Evolutionary conservation across 306 rosid species (phyloP).

Genomic region (Inga leiocalycina): DNA sequence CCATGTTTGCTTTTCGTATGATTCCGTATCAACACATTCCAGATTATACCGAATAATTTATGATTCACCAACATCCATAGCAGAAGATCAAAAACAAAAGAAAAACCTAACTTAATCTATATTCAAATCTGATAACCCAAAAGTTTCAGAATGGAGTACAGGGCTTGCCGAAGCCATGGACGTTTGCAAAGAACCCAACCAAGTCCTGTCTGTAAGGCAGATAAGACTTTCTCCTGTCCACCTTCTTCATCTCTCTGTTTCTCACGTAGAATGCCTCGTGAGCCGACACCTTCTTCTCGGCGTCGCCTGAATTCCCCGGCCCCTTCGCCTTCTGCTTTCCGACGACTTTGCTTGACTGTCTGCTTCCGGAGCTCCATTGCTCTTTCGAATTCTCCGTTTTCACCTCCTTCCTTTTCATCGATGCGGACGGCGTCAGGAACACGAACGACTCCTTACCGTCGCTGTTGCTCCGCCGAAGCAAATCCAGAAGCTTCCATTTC

Average conservation of each 20-base stretch:
- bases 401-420: slow-evolving; percentile 28
- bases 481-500: slow-evolving; percentile 54
- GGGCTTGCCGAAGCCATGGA: slow-evolving; percentile 35
- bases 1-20: background rate
- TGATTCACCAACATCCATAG: background rate
- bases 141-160: background rate
- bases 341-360: background rate
- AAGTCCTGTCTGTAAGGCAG: slow-evolving; percentile 63
- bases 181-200: slow-evolving; percentile 53
- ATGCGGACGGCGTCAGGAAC: slow-evolving; percentile 47
- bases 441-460: slow-evolving; percentile 54
- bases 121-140: no score
- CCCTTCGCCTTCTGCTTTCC: slow-evolving; percentile 24
- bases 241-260: slow-evolving; percentile 45
- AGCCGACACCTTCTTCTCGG: slow-evolving; percentile 40
- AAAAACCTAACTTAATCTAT: background rate
- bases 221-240: slow-evolving; percentile 50
- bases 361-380: slow-evolving; percentile 10
- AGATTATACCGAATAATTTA: background rate
- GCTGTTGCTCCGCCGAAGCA: slow-evolving; percentile 60
- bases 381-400: slow-evolving; percentile 18
- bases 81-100: background rate
- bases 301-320: background rate
- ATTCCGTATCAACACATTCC: background rate
- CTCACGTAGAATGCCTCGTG: slow-evolving; percentile 56